Evolutionary conservation across 2,329 filamentous ascomycete genomes (phyloP), one percentile per base, ranked within the genome.

Genomic region (Cladosporium colombiae): DNA sequence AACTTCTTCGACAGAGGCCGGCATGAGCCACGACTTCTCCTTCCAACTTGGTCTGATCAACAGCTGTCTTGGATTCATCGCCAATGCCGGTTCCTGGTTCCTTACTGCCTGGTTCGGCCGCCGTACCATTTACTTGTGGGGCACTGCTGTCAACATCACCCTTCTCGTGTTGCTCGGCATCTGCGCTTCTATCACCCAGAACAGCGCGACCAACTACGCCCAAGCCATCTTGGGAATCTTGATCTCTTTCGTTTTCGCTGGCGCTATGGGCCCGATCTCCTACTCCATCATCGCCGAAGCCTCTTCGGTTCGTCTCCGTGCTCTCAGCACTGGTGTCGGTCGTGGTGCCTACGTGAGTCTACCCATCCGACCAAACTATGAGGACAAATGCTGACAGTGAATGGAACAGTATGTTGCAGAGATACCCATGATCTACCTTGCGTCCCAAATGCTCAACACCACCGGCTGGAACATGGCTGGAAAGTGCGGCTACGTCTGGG

Each of bases 361-460:
- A n/a, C 21, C 7, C 5, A 46, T 3, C 5, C 27, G 1, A 29
- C 4, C 13, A n/a, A 5, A 8, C 18, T n/a, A 18, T 11, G 3
- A 31, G 14, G 7, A 18, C 5, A 3, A 53, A 53, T 4, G 4
- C 27, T 55, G 10, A 55, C n/a, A n/a, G n/a, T n/a, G n/a, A n/a
- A n/a, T n/a, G n/a, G n/a, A n/a, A n/a, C n/a, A n/a, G n/a, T n/a
- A n/a, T n/a, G n/a, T 96, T 58, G 90, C 93, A 44, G 89, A 86
- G 69, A 96, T 97, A 70, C 80, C 96, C 72, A 91, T 88, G 74
- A 89, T 88, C 60, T 89, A 96, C 5, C 79, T 97, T 49, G 95
- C 92, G 0, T 93, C 93, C 0, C 96, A 96, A 79, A 97, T 97
- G 93, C 84, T 96, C 50, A 97, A 97, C 79, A 92, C 93, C 0